Evolutionary conservation across 371 early-diverging fungal genomes (phyloP).

Genomic region (Chytridiales sp.): DNA sequence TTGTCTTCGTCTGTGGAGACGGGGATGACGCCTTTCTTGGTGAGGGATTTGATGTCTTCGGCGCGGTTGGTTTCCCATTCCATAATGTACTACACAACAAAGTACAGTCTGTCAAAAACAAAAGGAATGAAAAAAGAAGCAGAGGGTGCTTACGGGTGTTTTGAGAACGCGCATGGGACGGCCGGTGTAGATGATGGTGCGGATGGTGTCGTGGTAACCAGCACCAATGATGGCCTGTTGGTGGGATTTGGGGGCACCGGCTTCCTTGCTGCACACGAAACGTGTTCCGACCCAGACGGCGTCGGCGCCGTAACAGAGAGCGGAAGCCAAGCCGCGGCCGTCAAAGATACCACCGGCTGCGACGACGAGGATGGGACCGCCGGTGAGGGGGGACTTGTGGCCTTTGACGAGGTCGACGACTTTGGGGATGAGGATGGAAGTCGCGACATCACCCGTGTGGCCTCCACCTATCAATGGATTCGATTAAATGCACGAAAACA

Average conservation of each 20-base stretch:
- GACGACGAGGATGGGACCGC: constrained; percentile 35
- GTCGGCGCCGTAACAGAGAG: constrained; percentile 38
- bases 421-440: constrained; percentile 43
- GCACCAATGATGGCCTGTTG: constrained; percentile 41
- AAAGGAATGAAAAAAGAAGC: not conserved
- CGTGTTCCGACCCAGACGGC: constrained; percentile 48
- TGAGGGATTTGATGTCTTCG: constrained; percentile 34
- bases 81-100: constrained; percentile 23
- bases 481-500: too few relatives aligned
- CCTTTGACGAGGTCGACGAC: constrained; percentile 40
- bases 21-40: constrained; percentile 33
- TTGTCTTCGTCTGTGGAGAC: constrained; percentile 24
- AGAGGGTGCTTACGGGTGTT: constrained; percentile 18
- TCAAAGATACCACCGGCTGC: constrained; percentile 41
- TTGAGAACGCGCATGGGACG: constrained; percentile 39
- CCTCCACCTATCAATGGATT: too few relatives aligned
- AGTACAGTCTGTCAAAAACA: not conserved
- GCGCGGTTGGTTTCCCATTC: constrained; percentile 35
- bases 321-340: constrained; percentile 43
- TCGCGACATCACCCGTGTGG: constrained; percentile 43
- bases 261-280: constrained; percentile 42
- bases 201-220: constrained; percentile 39
- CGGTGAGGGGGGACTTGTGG: constrained; percentile 35
- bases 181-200: constrained; percentile 46
- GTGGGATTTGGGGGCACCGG: constrained; percentile 40